A percentile compares a stretch with the other conserved stretches of the same genome.
Evolutionary conservation across 2,329 filamentous ascomycete species (phyloP).

Genomic region (Colletotrichum plurivorum): DNA sequence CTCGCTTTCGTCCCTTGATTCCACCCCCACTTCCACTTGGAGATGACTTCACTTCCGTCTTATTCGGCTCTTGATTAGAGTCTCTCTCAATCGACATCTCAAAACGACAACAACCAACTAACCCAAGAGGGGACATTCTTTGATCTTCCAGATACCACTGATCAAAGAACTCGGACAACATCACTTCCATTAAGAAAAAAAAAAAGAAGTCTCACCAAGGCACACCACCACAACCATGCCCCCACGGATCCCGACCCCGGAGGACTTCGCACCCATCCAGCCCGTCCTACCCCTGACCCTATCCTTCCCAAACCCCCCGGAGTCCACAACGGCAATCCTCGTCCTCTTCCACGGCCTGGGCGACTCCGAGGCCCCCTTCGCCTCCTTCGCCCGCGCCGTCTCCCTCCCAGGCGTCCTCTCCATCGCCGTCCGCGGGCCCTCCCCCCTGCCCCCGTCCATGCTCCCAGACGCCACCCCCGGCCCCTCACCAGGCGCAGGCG

Average conservation of each 20-base stretch:
- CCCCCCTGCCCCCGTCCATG: constrained; percentile 77
- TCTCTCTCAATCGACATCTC: not conserved
- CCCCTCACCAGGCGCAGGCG: not conserved
- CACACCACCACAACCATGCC: constrained; percentile 51
- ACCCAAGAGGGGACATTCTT: not conserved
- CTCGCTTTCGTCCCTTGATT: not conserved
- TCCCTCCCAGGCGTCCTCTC: constrained; percentile 83
- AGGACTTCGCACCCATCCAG: constrained; percentile 63
- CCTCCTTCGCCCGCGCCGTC: constrained; percentile 76
- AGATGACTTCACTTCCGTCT: constrained; percentile 32
- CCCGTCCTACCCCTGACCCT: constrained; percentile 59
- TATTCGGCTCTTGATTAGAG: not conserved
- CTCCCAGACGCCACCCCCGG: constrained; percentile 57
- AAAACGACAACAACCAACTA: not conserved
- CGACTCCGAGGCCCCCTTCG: constrained; percentile 79
- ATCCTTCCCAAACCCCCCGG: constrained; percentile 66
- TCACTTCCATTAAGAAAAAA: too few species aligned
- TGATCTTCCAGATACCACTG: not conserved
- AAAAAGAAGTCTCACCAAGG: not conserved
- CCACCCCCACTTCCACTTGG: constrained; percentile 10
- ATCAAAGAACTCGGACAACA: not conserved
- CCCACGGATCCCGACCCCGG: constrained; percentile 64
- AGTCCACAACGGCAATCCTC: constrained; percentile 80
- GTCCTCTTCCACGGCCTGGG: constrained; percentile 89
- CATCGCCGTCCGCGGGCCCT: constrained; percentile 80